Evolutionary conservation across 169 alveolate species (phyloP).

Genomic region (Nephromyces sp.): DNA sequence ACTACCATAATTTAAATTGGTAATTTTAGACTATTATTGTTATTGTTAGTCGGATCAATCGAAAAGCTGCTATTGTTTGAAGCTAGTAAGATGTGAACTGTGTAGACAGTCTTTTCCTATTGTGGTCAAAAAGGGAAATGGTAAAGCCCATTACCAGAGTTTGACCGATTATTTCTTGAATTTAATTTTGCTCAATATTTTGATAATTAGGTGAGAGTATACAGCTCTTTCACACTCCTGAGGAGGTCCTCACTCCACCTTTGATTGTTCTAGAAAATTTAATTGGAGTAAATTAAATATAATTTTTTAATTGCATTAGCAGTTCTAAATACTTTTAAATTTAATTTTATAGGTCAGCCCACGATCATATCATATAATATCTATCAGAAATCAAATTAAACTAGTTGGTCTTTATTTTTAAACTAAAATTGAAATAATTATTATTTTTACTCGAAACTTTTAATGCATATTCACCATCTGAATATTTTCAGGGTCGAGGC

Average conservation of each 20-base stretch:
- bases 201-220: too few relatives aligned
- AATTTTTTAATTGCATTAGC: neutral
- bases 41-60: neutral
- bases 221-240: neutral
- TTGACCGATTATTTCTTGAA: too few relatives aligned
- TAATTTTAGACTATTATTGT: neutral
- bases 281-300: conserved; percentile 32
- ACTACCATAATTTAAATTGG: too few relatives aligned
- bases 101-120: conserved; percentile 82
- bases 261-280: conserved; percentile 76
- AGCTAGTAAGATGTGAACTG: conserved; percentile 80
- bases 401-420: conserved; percentile 22
- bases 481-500: conserved; percentile 88
- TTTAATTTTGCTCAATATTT: too few relatives aligned
- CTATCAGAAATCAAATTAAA: conserved; percentile 29
- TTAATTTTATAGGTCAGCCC: neutral
- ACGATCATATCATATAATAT: conserved; percentile 39
- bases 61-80: conserved; percentile 62
- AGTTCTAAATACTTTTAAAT: neutral
- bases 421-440: too few relatives aligned
- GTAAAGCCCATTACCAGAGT: too few relatives aligned
- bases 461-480: too few relatives aligned
- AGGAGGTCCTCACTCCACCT: conserved; percentile 55
- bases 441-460: too few relatives aligned
- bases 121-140: conserved; percentile 46